Base-by-base conservation (phyloP, 495 filamentous ascomycete genomes). In the Talaromyces ruber region DNA sequence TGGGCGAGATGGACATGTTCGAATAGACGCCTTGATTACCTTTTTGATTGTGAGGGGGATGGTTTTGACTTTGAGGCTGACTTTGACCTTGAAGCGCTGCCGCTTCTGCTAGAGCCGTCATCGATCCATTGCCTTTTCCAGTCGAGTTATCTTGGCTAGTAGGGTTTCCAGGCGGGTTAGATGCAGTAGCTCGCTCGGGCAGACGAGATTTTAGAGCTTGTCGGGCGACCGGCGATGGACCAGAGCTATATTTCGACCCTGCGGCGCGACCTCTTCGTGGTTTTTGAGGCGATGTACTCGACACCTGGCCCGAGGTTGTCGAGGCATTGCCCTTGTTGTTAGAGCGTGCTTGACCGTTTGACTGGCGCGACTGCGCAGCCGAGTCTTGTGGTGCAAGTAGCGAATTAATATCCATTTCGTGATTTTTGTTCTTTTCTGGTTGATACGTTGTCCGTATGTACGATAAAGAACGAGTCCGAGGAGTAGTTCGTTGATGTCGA, bases 331-430 rank as follows among this genome's bases (percentile, higher is more conserved):
- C 64, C 63, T 68, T 64, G 68, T 72, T 64, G 69, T 77, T 71
- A 61, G 80, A 72, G 71, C 58, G 60, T 60, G 66, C 61, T 69
- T 68, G 59, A 61, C 56, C 53, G 66, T 11, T 54, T 47, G 71
- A 76, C 64, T 65, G 73, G 64, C 77, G 76, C 67, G 68, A 70
- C 66, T 78, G 70, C 24, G 76, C 74, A 66, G 86, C 80, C 59
- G 84, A 80, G 60, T 89, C 84, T 71, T 86, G 81, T 50, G 87
- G 85, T 63, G 87, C 89, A 64, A 90, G 81, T 52, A 90, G 81
- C 29, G 83, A 86, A 74, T 80, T 86, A 78, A 90, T 90, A 67
- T 90, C 86, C 87, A 90, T 90, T 56, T 68, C 43, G 43, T n/a
- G n/a, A 18, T 47, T 8, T 47, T 47, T 47, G n/a, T 47, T 21